Evolutionary conservation across 129 eudicot genomes (phyloP).

Genomic region (Deinandra increscens): DNA sequence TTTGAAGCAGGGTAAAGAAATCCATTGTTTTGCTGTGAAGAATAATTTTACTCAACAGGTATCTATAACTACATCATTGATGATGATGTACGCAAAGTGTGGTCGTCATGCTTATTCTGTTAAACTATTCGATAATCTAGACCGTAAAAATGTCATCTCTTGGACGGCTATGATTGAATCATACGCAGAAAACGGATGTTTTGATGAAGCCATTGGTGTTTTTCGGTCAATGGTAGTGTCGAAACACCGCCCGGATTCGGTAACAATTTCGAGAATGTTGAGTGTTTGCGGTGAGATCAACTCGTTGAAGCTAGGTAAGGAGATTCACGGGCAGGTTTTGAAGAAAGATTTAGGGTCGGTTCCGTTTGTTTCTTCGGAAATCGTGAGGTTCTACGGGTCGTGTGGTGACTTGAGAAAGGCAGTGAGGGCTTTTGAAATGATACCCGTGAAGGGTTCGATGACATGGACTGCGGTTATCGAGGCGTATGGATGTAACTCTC

Average conservation of each 20-base stretch:
- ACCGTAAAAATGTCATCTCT: conserved; percentile 59
- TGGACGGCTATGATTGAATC: conserved; percentile 89
- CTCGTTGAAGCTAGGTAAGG: conserved; percentile 66
- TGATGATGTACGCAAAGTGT: conserved; percentile 92
- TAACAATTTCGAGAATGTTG: conserved; percentile 54
- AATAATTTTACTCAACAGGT: conserved; percentile 47
- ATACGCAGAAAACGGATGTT: conserved; percentile 34
- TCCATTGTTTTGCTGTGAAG: conserved; percentile 71
- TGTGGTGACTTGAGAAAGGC: conserved; percentile 56
- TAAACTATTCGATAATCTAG: conserved; percentile 50
- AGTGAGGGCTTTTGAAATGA: conserved; percentile 45
- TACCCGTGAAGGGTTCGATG: conserved; percentile 57
- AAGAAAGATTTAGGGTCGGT: conserved; percentile 47
- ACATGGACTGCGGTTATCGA: conserved; percentile 79
- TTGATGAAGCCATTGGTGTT: conserved; percentile 57
- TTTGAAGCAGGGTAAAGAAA: conserved; percentile 68
- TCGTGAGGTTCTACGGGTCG: conserved; percentile 61
- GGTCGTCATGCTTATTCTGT: conserved; percentile 39
- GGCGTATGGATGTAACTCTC: conserved; percentile 52
- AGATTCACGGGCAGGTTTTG: conserved; percentile 75
- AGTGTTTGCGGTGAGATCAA: conserved; percentile 50
- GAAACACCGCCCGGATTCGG: conserved; percentile 67
- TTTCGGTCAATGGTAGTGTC: conserved; percentile 72
- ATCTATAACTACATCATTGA: conserved; percentile 57
- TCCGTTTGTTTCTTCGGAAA: conserved; percentile 69